Evolutionary conservation across 2,329 filamentous ascomycete species (phyloP).

Genomic region (Aspergillus costaricaensis): DNA sequence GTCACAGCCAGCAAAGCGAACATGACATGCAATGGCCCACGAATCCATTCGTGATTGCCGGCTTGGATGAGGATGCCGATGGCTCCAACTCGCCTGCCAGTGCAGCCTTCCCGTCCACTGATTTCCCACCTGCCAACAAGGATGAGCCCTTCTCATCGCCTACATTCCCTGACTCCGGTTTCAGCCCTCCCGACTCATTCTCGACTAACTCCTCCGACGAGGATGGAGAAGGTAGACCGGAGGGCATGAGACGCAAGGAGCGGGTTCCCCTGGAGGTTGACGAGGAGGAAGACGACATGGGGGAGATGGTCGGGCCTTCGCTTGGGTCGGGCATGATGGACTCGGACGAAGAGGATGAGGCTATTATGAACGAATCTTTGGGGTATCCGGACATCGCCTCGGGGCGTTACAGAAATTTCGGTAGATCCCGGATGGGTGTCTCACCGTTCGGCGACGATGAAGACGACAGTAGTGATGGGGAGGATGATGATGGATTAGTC

Average conservation of each 20-base stretch:
- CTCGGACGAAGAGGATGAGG: conserved; percentile 57
- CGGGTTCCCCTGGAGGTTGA: conserved; percentile 62
- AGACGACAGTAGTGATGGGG: conserved; percentile 47
- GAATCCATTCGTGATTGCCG: conserved; percentile 43
- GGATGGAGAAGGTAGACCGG: conserved; percentile 38
- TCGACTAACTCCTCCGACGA: conserved; percentile 47
- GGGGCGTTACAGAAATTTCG: conserved; percentile 47
- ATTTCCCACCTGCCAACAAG: conserved; percentile 31
- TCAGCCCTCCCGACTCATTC: conserved; percentile 43
- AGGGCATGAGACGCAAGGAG: conserved; percentile 44
- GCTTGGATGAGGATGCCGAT: conserved; percentile 37
- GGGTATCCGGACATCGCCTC: conserved; percentile 66
- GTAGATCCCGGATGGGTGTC: conserved; percentile 29
- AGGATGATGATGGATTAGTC: conserved; percentile 45
- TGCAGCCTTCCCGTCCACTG: conserved; percentile 33
- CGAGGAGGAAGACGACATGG: conserved; percentile 53
- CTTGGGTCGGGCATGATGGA: conserved; percentile 51
- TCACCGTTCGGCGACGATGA: conserved; percentile 44
- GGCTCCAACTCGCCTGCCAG: conserved; percentile 23
- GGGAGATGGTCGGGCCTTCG: conserved; percentile 50
- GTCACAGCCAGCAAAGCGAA: conserved; percentile 13
- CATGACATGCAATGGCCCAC: conserved; percentile 35
- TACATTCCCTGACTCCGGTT: conserved; percentile 41
- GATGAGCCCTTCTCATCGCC: conserved; percentile 35
- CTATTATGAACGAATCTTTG: conserved; percentile 63